Evolutionary conservation across 805 yeast species (phyloP).

Genomic region (Yarrowia keelungensis): DNA sequence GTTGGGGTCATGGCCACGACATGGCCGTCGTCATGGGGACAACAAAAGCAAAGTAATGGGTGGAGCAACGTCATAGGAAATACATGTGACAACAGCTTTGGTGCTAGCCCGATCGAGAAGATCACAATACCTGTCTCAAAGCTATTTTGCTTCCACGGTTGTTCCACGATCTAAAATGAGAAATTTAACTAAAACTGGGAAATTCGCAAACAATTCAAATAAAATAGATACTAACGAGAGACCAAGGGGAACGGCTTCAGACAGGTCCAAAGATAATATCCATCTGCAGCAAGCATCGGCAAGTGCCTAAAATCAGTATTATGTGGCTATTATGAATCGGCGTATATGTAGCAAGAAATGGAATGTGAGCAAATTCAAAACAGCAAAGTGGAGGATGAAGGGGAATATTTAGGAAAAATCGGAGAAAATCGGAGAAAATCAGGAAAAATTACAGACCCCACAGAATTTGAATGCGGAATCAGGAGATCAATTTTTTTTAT

Average conservation of each 20-base stretch:
- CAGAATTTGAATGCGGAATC: no score
- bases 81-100: no score
- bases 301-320: neutral
- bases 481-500: no score
- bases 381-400: neutral
- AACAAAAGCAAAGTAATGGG: no score
- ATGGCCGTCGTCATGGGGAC: neutral
- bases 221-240: no score
- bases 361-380: constrained; percentile 15
- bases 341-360: constrained; percentile 2
- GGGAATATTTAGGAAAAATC: neutral
- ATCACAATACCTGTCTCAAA: constrained; percentile 4
- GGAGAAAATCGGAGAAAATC: neutral
- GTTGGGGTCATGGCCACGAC: neutral
- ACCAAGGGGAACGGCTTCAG: neutral
- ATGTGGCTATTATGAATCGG: constrained; percentile 1
- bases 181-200: no score
- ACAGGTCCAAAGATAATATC: neutral
- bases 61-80: no score
- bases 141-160: neutral
- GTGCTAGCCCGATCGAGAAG: neutral
- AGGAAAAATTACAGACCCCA: no score
- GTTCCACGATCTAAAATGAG: neutral
- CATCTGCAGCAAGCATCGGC: constrained; percentile 2
- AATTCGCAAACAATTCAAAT: no score